A percentile compares a stretch with the other conserved stretches of the same genome.
Conservation (phyloP, 257 asterid genomes). For the Solanum chiquidenum region DNA sequence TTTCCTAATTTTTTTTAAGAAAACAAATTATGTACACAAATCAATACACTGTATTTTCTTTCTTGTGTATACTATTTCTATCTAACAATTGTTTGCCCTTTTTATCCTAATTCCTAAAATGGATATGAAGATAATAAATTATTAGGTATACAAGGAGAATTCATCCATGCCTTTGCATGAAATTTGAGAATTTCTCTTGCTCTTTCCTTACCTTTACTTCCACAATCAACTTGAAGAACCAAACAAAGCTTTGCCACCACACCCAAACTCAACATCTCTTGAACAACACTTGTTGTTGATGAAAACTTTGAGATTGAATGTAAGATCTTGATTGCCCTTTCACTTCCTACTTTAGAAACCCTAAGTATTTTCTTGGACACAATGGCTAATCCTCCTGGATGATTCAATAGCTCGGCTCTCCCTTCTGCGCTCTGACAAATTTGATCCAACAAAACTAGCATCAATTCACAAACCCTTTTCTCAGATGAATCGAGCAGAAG, state of each 20-base stretch:
- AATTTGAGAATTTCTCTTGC: conserved; percentile 50
- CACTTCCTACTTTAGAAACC: conserved; percentile 64
- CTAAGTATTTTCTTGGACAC: conserved; percentile 77
- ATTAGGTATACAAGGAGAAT: conserved; percentile 44
- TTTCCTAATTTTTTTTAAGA: not conserved
- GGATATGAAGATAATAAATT: conserved; percentile 37
- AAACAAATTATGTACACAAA: not conserved
- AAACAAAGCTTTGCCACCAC: conserved; percentile 59
- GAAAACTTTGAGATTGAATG: conserved; percentile 46
- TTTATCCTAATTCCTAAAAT: not conserved
- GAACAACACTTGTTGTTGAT: conserved; percentile 31
- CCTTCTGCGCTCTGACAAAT: conserved; percentile 86
- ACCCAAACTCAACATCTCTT: conserved; percentile 69
- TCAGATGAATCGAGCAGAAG: conserved; percentile 37
- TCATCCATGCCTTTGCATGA: conserved; percentile 62
- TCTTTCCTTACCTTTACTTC: conserved; percentile 51
- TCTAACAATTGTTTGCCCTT: not conserved
- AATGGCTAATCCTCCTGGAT: conserved; percentile 65
- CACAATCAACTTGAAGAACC: conserved; percentile 56
- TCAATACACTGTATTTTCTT: not conserved
- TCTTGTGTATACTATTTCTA: not conserved
- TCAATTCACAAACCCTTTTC: conserved; percentile 39
- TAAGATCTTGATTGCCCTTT: conserved; percentile 53
- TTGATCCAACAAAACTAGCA: conserved; percentile 32
- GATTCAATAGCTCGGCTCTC: conserved; percentile 56